Base-by-base conservation (phyloP, 352 stramenopile species). In the Phytophthora boehmeriae region DNA sequence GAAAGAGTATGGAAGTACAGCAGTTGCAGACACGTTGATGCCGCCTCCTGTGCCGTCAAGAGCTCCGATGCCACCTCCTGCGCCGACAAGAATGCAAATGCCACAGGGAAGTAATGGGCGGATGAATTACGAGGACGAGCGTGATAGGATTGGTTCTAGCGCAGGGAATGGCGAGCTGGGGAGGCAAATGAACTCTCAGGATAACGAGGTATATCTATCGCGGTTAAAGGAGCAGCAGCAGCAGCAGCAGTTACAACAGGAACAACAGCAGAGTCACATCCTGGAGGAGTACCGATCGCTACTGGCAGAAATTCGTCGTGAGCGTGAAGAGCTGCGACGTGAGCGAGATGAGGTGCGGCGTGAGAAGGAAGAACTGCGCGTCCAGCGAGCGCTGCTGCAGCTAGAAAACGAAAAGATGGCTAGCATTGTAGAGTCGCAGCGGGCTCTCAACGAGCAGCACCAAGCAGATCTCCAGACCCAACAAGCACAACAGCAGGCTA, bases 341-440 rank as follows among this genome's bases (percentile, higher is more conserved):
- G 84, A 93, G 46, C 80, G 80, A 39, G 82, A 92, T 19, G 82
- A 90, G 35, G 23, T 90, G 8, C 78, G 82, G 1, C 69, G 68
- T 2, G 84, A 92, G 45, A 89, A 86, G 42, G 84, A 93, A 30
- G 80, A 89, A 20, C n/a, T 93, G n/a, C 80, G 82, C 1, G 71
- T 90, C 22, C 81, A 93, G 28, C 73, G 80, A 34, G 67, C 73
- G 32, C 56, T 88, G 25, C 58, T 92, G 47, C 82, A 92, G 52
- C 60, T 92, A 35, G 84, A 93, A 44, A 93, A 92, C 36, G 84
- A 93, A 60, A 80, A 81, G 36, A 86, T 90, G 75, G 71, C 72
- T 8, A 82, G 56, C 41, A 63, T 89, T 17, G 66, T 93, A 25
- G 82, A 92, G 32, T 67, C 77, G 0, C 78, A 92, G 51, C 74